Evolutionary conservation across 2,329 filamentous ascomycete genomes (phyloP).

Genomic region (Macrophomina phaseolina): DNA sequence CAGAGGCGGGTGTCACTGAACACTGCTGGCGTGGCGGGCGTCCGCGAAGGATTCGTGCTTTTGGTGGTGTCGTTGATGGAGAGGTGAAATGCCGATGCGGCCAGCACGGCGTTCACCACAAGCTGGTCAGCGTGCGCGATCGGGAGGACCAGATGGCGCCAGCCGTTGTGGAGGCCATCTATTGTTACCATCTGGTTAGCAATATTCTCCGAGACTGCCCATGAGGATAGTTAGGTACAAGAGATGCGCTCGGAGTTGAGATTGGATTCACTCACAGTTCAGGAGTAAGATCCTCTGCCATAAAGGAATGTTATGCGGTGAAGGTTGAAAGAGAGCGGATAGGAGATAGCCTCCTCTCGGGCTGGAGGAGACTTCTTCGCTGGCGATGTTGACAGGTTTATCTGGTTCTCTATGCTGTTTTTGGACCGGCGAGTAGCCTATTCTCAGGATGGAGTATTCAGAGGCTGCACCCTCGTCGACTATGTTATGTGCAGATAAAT

Average conservation of each 20-base stretch:
- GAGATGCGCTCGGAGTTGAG: background rate
- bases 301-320: background rate
- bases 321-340: background rate
- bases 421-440: no score
- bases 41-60: background rate
- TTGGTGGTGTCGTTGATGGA: background rate
- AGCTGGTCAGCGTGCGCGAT: background rate
- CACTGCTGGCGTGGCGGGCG: no score
- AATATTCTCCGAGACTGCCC: background rate
- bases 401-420: background rate
- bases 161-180: background rate
- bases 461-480: no score
- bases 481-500: no score
- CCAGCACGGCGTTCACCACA: background rate
- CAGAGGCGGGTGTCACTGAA: background rate
- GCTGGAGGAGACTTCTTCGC: background rate
- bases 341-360: background rate
- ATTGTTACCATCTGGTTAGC: background rate
- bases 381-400: background rate
- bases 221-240: background rate
- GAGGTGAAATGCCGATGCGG: background rate
- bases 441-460: no score
- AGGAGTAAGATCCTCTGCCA: background rate
- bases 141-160: background rate
- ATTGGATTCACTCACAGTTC: background rate